These are phyloP conservation scores for Phalaenopsis equestris DNA, from an alignment of 106 monocot genomes.

Conservation along the genomic window DNA sequence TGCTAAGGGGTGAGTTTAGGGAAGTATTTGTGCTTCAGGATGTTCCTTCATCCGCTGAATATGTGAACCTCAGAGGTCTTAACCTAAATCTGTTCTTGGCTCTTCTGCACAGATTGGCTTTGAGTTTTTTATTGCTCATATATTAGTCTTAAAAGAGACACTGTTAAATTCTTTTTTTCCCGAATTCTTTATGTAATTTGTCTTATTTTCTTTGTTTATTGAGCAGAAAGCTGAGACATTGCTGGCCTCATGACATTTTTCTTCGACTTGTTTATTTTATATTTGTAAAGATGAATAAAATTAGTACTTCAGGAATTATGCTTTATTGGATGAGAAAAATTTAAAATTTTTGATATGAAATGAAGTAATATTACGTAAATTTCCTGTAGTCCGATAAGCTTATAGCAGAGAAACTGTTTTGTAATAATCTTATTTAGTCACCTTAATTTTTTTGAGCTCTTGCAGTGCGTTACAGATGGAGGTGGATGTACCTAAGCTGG, in stretches of 20 bases:
- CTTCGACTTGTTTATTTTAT: not conserved
- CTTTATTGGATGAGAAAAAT: not conserved
- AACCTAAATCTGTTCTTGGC: not conserved
- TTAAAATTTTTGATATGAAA: constrained; percentile 1
- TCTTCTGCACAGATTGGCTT: not conserved
- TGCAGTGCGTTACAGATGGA: constrained; percentile 55
- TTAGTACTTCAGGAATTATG: not conserved
- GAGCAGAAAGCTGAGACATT: not conserved
- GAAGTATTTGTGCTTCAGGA: not conserved
- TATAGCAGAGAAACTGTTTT: not conserved
- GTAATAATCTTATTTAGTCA: not conserved
- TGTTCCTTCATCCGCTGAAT: not conserved
- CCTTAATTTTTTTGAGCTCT: not conserved
- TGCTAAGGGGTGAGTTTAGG: not conserved
- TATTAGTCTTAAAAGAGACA: not conserved
- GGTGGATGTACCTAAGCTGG: constrained; percentile 28
- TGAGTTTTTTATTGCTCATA: not conserved
- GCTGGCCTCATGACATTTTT: not conserved
- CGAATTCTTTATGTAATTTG: not conserved
- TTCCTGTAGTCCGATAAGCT: not conserved
- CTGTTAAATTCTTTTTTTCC: not conserved
- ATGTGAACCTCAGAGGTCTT: not conserved
- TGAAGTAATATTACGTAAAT: not conserved
- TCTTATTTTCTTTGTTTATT: not conserved
- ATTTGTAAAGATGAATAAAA: not conserved